Base-by-base conservation (phyloP, 306 rosid species). In the Begonia peltatifolia region DNA sequence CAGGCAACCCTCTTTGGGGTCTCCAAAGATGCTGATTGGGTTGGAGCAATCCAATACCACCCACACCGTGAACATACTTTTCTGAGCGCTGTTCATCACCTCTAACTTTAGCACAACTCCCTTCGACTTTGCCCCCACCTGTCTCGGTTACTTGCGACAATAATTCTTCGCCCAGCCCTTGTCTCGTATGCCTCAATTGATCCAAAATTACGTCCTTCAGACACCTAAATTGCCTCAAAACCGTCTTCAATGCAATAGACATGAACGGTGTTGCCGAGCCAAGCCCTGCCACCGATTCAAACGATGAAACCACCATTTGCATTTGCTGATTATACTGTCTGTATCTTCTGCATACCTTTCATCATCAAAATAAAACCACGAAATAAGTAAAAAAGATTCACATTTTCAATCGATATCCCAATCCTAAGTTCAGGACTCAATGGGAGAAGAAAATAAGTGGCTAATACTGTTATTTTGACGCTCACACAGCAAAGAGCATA, bases 1-100 rank as follows among this genome's bases (percentile, higher is more conserved):
- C 99, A 0, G 99, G 99, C 46, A 90, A 67, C 50, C 99, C 99
- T 76, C 99, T 72, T 57, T 90, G 99, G 54, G 95, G 94, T 76
- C 86, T 78, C 95, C 99, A 86, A 46, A 64, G 67, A 42, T 76
- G 79, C 47, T 71, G 93, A 30, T 30, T 5, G 46, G 76, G 74
- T 49, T 85, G 94, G 63, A 70, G 56, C 74, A 74, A 69, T 44
- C 73, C 76, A 15, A 46, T 16, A 41, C 52, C 68, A 43, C 74
- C 82, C n/a, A n/a, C n/a, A n/a, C n/a, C n/a, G n/a, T n/a, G n/a
- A n/a, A n/a, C n/a, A 57, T 73, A 72, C 69, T 58, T 79, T 54
- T 64, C 86, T 20, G 82, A 67, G 74, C 83, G 64, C 51, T 78
- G 87, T 25, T 84, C 92, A 67, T 67, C 53, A 68, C 66, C 67